These are phyloP conservation scores for Kodamaea arcana DNA, from an alignment of 1,139 yeast genomes.

Conservation along the genomic window DNA sequence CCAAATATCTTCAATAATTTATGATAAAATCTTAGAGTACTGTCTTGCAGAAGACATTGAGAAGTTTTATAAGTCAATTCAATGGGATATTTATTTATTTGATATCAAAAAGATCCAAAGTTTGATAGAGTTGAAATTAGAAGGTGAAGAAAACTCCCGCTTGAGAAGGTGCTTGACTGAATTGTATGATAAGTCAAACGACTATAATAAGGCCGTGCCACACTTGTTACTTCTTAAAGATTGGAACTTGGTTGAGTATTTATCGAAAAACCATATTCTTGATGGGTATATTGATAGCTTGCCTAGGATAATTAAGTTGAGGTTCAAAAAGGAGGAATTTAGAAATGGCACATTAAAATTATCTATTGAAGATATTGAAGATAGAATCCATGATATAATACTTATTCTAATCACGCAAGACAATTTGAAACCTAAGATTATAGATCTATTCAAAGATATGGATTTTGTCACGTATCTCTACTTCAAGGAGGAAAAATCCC, in stretches of 20 bases:
- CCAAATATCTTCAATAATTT: slow-evolving; percentile 28
- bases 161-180: slow-evolving; percentile 52
- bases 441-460: slow-evolving; percentile 46
- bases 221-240: slow-evolving; percentile 60
- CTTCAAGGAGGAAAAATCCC: slow-evolving; percentile 42
- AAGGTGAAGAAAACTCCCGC: slow-evolving; percentile 12
- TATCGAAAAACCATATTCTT: slow-evolving; percentile 60
- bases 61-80: slow-evolving; percentile 38
- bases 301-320: slow-evolving; percentile 50
- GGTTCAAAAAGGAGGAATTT: slow-evolving; percentile 28
- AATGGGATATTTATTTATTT: slow-evolving; percentile 62
- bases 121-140: slow-evolving; percentile 40
- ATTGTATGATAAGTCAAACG: slow-evolving; percentile 53
- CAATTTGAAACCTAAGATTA: slow-evolving; percentile 3
- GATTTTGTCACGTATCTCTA: slow-evolving; percentile 58
- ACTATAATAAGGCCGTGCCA: slow-evolving; percentile 59
- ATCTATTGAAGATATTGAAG: slow-evolving; percentile 42
- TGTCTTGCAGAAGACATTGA: slow-evolving; percentile 37
- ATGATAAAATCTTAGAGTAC: slow-evolving; percentile 48
- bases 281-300: slow-evolving; percentile 44
- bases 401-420: slow-evolving; percentile 53
- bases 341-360: slow-evolving; percentile 14
- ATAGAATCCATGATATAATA: slow-evolving; percentile 42
- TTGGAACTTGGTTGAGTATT: slow-evolving; percentile 49
- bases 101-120: slow-evolving; percentile 44